Evolutionary conservation across 805 yeast genomes (phyloP), one percentile per base, ranked within the genome.

Genomic region (Lachancea dasiensis): DNA sequence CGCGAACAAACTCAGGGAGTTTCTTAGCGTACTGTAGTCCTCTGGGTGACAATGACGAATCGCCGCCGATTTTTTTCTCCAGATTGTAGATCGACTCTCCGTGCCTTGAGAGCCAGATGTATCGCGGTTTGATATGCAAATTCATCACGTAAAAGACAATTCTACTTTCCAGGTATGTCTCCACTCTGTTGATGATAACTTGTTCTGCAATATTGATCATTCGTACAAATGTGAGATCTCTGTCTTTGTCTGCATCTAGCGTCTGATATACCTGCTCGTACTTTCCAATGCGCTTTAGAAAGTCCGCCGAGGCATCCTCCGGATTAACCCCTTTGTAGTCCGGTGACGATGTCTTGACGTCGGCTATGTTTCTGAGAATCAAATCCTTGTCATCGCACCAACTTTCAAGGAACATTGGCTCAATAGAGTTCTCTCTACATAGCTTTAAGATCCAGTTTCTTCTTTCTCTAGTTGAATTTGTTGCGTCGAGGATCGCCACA

Each of bases 101-200:
- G 55, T 92, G 98, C 51, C 98, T 76, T 34, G 95, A 85, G 34
- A 92, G 70, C 90, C 95, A 92, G 44, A 92, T 87, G 46, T 81
- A 75, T 46, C 97, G 74, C 19, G 96, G 95, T 58, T 86, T 85
- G 50, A 87, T 84, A 60, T 89, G 97, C 49, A 92, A 67, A 56
- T 92, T 92, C 96, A 92, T 89, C 28, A 92, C 86, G 58, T 87
- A 92, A 63, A 87, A 92, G 14, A 89, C 97, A 46, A 92, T 87
- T 52, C 97, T 75, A 45, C 92, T 80, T 61, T 92, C 95, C 52
- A 90, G 66, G 58, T 92, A 92, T 17, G 89, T 78, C 58, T 85
- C 86, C 48, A 92, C 87, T 44, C 79, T 72, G 64, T 92, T 90
- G 56, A 90, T 78, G 39, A 92, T 77, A 30, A 92, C 86, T 58